Base-by-base conservation (phyloP, 352 stramenopile genomes). In the Elongisporangium prolatum region DNA sequence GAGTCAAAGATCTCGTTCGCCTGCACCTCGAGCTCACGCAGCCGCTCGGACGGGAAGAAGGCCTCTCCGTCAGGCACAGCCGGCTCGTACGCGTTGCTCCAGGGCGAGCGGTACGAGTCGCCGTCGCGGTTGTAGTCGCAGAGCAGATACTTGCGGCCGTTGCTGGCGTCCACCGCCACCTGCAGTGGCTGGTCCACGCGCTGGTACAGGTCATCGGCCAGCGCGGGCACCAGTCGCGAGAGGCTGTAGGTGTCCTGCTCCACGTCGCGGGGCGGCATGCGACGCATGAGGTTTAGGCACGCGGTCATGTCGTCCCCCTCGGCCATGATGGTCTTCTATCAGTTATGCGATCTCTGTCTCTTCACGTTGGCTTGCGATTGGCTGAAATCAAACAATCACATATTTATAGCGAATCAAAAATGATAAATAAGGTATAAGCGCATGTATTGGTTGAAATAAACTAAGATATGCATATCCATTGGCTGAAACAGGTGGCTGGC, bases 1-100 rank as follows among this genome's bases (percentile, higher is more conserved):
- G 91, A 87, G 70, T 98, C 95, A 66, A 98, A 98, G 58, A 99
- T 91, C 73, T 98, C 91, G 71, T 99, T 98, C 13, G 90, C 87
- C 52, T 97, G 72, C 20, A 96, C 66, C 72, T 99, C 95, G 16
- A 98, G 75, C 57, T 88, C 74, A 5, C 93, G 85, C 21, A 98
- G 60, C 48, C 84, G 84, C 62, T 97, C 81, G 0, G 88, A 96
- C 6, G 92, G 90, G 48, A 82, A 89, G 55, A 98, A 97, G n/a
- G 89, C 86, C 61, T 97, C 86, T 14, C 85, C 82, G 56, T 96
- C 84, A 11, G 77, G 64, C 6, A 77, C 59, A 48, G 87, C 79
- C 9, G 84, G 80, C 51, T 88, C 80, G 70, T 98, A 98, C 25
- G 77, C 70, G 76, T 98, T 98, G 18, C 86, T 96, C 94, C 95